These are phyloP conservation scores for Aspergillus sp. DNA, from an alignment of 2,329 filamentous ascomycete genomes.

Conservation along the genomic window DNA sequence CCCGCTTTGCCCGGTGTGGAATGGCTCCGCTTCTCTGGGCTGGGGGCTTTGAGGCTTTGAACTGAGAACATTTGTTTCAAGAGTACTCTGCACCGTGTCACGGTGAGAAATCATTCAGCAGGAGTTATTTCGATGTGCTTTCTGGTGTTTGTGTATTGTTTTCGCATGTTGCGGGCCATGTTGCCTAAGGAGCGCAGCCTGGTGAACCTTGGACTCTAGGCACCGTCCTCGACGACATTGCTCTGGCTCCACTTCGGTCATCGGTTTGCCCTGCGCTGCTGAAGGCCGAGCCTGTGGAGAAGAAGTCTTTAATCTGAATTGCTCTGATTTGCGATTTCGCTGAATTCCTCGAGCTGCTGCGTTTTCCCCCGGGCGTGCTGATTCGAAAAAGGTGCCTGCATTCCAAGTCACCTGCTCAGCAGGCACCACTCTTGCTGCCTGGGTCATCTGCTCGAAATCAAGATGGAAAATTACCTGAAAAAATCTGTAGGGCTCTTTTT, in stretches of 20 bases:
- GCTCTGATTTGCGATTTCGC: background rate
- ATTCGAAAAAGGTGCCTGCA: background rate
- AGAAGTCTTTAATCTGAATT: background rate
- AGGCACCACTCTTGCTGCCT: slow-evolving; percentile 9
- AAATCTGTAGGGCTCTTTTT: no score
- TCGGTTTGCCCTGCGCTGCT: background rate
- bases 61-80: background rate
- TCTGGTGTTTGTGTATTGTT: background rate
- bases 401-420: background rate
- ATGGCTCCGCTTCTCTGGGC: background rate
- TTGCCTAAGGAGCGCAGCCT: background rate
- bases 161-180: background rate
- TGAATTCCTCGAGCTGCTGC: background rate
- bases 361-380: background rate
- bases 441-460: background rate
- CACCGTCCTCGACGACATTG: background rate
- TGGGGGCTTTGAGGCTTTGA: background rate
- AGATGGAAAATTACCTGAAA: background rate
- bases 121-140: background rate
- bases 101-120: background rate
- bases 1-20: background rate
- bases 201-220: background rate
- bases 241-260: background rate
- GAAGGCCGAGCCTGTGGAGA: background rate
- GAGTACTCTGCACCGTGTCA: background rate